Percentiles rank a stretch among this genome's conserved stretches.
phyloP scores from a whole-genome alignment of 192 early-diverging fungal genomes.

The Umbelopsis sp. region DNA sequence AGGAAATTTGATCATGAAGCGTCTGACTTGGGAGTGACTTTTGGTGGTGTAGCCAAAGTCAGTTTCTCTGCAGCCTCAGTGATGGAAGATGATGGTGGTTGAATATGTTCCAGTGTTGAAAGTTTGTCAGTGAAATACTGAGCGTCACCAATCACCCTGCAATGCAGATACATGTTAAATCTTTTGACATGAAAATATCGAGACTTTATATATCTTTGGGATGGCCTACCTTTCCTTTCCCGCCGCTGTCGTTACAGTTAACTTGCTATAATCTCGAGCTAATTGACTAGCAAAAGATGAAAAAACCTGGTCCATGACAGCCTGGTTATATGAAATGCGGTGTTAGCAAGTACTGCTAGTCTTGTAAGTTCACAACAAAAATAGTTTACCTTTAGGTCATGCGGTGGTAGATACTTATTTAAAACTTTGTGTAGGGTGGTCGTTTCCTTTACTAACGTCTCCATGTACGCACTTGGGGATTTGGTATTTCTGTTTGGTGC shows the following conservation, averaged over 20 bases:
- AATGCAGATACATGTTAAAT: background rate
- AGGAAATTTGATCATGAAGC: background rate
- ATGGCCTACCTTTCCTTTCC: conserved; percentile 65
- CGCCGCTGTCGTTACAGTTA: conserved; percentile 48
- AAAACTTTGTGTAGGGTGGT: conserved; percentile 90
- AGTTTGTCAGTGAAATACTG: conserved; percentile 71
- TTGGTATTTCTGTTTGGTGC: conserved; percentile 12
- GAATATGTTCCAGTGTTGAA: conserved; percentile 65
- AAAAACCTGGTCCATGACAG: conserved; percentile 81
- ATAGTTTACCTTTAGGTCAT: conserved; percentile 65
- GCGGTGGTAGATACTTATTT: conserved; percentile 76
- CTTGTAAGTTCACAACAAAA: background rate
- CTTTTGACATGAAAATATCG: background rate
- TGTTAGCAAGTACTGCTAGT: background rate
- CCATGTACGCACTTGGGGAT: conserved; percentile 69
- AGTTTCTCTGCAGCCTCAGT: conserved; percentile 40
- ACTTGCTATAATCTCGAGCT: conserved; percentile 65
- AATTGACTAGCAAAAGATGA: conserved; percentile 73
- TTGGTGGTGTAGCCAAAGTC: background rate
- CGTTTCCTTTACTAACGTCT: conserved; percentile 87
- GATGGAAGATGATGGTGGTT: conserved; percentile 78
- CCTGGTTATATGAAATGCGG: conserved; percentile 31
- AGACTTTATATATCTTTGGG: background rate
- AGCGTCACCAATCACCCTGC: conserved; percentile 71
- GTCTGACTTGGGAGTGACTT: background rate